Conservation (phyloP, 176 grass and related monocot genomes). For the Eragrostis nindensis region DNA sequence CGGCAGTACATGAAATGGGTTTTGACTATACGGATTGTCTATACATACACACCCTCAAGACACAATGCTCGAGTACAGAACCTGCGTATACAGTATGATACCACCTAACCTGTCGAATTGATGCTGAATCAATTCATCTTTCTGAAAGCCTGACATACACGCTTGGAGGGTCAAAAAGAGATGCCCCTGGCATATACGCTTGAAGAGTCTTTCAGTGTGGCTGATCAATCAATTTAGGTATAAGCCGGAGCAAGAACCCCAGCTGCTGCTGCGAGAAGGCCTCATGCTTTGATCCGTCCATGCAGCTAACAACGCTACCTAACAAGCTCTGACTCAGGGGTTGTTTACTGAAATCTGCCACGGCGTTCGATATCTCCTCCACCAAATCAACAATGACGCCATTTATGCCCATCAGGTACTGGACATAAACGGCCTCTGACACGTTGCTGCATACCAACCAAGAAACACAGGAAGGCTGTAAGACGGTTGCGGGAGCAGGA, state of each 20-base stretch:
- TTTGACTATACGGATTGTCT: not conserved
- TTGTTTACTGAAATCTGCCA: constrained; percentile 41
- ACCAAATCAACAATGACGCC: constrained; percentile 69
- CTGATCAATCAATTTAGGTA: constrained; percentile 62
- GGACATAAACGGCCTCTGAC: constrained; percentile 63
- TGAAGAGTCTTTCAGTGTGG: constrained; percentile 13
- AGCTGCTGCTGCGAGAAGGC: constrained; percentile 58
- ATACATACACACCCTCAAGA: not conserved
- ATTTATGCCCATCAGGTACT: constrained; percentile 67
- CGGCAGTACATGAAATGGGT: not conserved
- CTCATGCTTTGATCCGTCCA: constrained; percentile 22
- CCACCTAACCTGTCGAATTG: constrained; percentile 9
- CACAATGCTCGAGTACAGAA: not conserved
- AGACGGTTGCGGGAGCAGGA: constrained; percentile 9
- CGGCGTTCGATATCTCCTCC: constrained; percentile 59
- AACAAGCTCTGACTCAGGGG: not conserved
- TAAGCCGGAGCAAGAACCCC: constrained; percentile 65
- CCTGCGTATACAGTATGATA: not conserved
- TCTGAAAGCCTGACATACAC: not conserved
- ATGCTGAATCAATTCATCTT: not conserved
- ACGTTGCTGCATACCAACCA: constrained; percentile 56
- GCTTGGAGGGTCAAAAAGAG: not conserved
- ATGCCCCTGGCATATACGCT: not conserved
- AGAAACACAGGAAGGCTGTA: not conserved
- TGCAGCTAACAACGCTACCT: not conserved